A percentile compares a stretch with the other conserved stretches of the same genome.
Conservation (phyloP, 2,329 filamentous ascomycete genomes). For the Sordariomycetes sp. region DNA sequence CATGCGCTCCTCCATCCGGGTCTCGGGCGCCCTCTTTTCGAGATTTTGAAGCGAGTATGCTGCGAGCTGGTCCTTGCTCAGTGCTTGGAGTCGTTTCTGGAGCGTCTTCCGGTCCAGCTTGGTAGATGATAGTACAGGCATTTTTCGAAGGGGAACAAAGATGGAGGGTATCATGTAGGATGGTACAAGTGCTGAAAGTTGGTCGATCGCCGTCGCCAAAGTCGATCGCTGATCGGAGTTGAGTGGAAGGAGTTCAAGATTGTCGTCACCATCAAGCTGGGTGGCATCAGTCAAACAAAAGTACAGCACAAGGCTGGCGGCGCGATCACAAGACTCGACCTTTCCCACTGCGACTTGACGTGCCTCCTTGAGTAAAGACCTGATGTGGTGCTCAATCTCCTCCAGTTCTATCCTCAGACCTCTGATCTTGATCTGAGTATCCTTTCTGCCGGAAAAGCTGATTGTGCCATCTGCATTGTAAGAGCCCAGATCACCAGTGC, state of each 20-base stretch:
- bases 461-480: conserved; percentile 18
- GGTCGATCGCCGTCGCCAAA: too few species aligned
- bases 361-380: conserved; percentile 1
- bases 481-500: conserved; percentile 23
- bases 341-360: conserved; percentile 17
- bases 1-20: neutral
- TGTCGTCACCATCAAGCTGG: too few species aligned
- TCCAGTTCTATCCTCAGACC: conserved; percentile 38
- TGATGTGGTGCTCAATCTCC: conserved; percentile 12
- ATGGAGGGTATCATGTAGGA: too few species aligned
- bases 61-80: neutral
- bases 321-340: conserved; percentile 6
- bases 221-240: too few species aligned
- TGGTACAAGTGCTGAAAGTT: too few species aligned
- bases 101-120: too few species aligned
- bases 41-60: neutral
- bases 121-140: too few species aligned
- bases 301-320: neutral
- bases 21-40: too few species aligned
- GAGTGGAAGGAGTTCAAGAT: neutral
- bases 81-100: neutral
- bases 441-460: conserved; percentile 28
- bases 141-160: too few species aligned
- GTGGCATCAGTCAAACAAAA: neutral
- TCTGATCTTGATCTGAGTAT: conserved; percentile 38